Conservation (phyloP, 2,329 filamentous ascomycete genomes). For the Colletotrichum trifolii region DNA sequence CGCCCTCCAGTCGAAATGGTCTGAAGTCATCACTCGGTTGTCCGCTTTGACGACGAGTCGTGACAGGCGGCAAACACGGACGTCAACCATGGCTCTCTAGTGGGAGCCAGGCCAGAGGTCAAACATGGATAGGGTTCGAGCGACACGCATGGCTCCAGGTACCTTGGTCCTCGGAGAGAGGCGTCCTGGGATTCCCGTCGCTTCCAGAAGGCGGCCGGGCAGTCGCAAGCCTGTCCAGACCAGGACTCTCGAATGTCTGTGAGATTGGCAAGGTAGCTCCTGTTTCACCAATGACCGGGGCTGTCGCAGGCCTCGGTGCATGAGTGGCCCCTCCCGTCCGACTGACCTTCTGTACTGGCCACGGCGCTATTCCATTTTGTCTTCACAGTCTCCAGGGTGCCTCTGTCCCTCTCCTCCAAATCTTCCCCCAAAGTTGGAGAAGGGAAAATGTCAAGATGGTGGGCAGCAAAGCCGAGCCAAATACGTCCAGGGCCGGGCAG, state of each 20-base stretch:
- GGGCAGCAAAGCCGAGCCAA: slow-evolving; percentile 22
- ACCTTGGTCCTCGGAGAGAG: slow-evolving; percentile 16
- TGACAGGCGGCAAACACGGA: slow-evolving; percentile 36
- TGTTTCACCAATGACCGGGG: slow-evolving; percentile 64
- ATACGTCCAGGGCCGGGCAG: slow-evolving; percentile 21
- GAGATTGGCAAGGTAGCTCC: slow-evolving; percentile 60
- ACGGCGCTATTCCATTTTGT: slow-evolving; percentile 29
- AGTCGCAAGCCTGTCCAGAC: slow-evolving; percentile 58
- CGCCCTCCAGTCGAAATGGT: slow-evolving; percentile 11
- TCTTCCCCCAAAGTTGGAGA: slow-evolving; percentile 17
- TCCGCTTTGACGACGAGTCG: slow-evolving; percentile 32
- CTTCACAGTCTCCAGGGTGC: slow-evolving; percentile 21
- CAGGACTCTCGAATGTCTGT: slow-evolving; percentile 50
- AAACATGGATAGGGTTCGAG: slow-evolving; percentile 36
- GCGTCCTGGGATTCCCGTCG: slow-evolving; percentile 43
- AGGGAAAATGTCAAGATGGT: slow-evolving; percentile 10
- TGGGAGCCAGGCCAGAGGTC: slow-evolving; percentile 23
- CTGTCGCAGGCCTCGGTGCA: slow-evolving; percentile 42
- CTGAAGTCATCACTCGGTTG: slow-evolving; percentile 30
- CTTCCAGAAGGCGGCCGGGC: slow-evolving; percentile 55
- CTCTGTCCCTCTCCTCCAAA: no score
- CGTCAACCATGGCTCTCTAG: slow-evolving; percentile 29
- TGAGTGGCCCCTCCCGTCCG: slow-evolving; percentile 17
- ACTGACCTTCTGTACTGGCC: neutral
- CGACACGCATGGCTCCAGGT: slow-evolving; percentile 24